A percentile compares a stretch with the other conserved stretches of the same genome.
phyloP scores from a whole-genome alignment of 805 yeast genomes.

The Schwanniomyces occidentalis region DNA sequence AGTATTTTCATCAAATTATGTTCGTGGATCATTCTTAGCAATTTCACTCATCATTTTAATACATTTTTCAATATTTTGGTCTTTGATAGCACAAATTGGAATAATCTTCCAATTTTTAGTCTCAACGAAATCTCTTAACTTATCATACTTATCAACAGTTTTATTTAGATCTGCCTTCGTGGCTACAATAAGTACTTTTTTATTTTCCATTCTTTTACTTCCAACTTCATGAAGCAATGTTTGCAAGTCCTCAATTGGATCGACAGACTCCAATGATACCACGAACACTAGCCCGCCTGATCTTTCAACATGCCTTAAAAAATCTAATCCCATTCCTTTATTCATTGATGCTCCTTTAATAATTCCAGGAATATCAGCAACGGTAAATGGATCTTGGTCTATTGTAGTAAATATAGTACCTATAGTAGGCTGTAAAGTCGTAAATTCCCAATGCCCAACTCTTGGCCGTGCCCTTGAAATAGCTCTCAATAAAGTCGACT shows the following conservation, averaged over 20 bases:
- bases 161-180: conserved; percentile 87
- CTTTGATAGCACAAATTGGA: conserved; percentile 80
- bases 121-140: conserved; percentile 46
- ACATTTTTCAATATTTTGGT: conserved; percentile 71
- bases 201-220: conserved; percentile 53
- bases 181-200: conserved; percentile 74
- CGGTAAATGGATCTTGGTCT: conserved; percentile 74
- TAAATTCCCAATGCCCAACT: conserved; percentile 96
- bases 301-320: conserved; percentile 88
- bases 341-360: conserved; percentile 83
- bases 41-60: conserved; percentile 70
- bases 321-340: conserved; percentile 92
- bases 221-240: conserved; percentile 74
- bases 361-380: conserved; percentile 97
- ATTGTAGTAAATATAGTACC: conserved; percentile 78
- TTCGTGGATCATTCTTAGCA: conserved; percentile 19
- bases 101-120: conserved; percentile 62
- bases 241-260: conserved; percentile 68
- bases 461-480: conserved; percentile 87
- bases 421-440: conserved; percentile 87
- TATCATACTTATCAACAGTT: conserved; percentile 47
- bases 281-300: conserved; percentile 90
- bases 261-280: conserved; percentile 64
- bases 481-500: conserved; percentile 82
- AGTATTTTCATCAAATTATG: not conserved